These are phyloP conservation scores for Pseudonitzschia delicatissima DNA, from an alignment of 108 stramenopile species.

Conservation along the genomic window DNA sequence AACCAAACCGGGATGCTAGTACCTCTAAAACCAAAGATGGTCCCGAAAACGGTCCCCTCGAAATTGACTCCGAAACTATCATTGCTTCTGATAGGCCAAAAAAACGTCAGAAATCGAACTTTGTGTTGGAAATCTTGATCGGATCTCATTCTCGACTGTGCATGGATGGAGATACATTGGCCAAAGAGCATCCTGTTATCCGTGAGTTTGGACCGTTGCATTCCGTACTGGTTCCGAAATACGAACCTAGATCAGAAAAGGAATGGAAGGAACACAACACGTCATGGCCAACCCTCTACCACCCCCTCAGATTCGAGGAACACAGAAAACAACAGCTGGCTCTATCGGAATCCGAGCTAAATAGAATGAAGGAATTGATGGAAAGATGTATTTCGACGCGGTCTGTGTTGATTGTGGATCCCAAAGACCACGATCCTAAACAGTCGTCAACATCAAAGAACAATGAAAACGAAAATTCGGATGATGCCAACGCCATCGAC, in stretches of 20 bases:
- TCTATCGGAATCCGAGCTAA: slow-evolving; percentile 34
- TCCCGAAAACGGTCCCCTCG: not conserved
- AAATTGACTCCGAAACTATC: not conserved
- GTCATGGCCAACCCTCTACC: slow-evolving; percentile 67
- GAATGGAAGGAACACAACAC: slow-evolving; percentile 60
- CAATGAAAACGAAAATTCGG: not conserved
- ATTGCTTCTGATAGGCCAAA: not conserved
- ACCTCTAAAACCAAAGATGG: not conserved
- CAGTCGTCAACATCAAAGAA: not conserved
- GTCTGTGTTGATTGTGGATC: slow-evolving; percentile 51
- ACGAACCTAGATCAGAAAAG: slow-evolving; percentile 51
- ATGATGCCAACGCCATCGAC: not conserved
- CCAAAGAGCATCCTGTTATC: not conserved
- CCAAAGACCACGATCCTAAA: slow-evolving; percentile 11
- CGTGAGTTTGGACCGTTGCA: slow-evolving; percentile 13
- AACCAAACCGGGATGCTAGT: no score
- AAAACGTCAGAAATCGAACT: not conserved
- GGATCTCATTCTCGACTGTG: not conserved
- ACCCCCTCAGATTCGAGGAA: slow-evolving; percentile 53
- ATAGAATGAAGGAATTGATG: slow-evolving; percentile 42
- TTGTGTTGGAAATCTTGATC: slow-evolving; percentile 8
- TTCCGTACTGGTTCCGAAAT: slow-evolving; percentile 37
- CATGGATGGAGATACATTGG: not conserved
- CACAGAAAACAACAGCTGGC: slow-evolving; percentile 44
- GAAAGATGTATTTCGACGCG: not conserved